A percentile compares a stretch with the other conserved stretches of the same genome.
Conservation (phyloP, 768 basidiomycete species). For the Crepidotus variabilis region DNA sequence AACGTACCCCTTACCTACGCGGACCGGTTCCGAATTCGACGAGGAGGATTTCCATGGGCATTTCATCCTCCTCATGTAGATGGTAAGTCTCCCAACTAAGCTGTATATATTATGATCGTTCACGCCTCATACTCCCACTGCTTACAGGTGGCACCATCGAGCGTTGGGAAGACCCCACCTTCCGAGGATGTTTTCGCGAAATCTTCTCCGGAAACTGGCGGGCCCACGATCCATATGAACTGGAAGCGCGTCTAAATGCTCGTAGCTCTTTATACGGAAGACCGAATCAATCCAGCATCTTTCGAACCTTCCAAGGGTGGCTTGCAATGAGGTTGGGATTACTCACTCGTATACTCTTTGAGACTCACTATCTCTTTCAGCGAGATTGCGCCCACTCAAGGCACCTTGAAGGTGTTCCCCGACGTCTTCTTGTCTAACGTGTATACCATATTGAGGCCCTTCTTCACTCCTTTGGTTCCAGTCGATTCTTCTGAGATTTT, state of each 20-base stretch:
- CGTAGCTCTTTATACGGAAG: constrained; percentile 60
- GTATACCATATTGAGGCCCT: constrained; percentile 72
- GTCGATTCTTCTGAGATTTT: constrained; percentile 37
- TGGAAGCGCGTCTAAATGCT: constrained; percentile 57
- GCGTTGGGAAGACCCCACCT: constrained; percentile 63
- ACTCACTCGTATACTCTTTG: background rate
- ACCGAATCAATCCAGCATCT: constrained; percentile 47
- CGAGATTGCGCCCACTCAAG: constrained; percentile 65
- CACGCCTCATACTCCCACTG: constrained; percentile 6
- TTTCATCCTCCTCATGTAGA: constrained; percentile 42
- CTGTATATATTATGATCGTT: background rate
- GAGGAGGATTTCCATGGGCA: constrained; percentile 57
- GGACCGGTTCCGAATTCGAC: constrained; percentile 71
- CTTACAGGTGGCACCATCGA: constrained; percentile 66
- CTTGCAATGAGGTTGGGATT: constrained; percentile 58
- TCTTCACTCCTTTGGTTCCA: constrained; percentile 55
- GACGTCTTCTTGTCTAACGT: constrained; percentile 63
- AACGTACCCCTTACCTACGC: constrained; percentile 64
- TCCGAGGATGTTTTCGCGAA: constrained; percentile 56
- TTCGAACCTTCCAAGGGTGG: constrained; percentile 79
- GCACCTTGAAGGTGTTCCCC: constrained; percentile 68
- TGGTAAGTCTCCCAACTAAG: constrained; percentile 20
- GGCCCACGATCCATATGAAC: constrained; percentile 62
- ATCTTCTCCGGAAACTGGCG: constrained; percentile 63
- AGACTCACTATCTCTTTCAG: constrained; percentile 21